Conservation (phyloP, 345 rosid genomes). For the Hevea brasiliensis region DNA sequence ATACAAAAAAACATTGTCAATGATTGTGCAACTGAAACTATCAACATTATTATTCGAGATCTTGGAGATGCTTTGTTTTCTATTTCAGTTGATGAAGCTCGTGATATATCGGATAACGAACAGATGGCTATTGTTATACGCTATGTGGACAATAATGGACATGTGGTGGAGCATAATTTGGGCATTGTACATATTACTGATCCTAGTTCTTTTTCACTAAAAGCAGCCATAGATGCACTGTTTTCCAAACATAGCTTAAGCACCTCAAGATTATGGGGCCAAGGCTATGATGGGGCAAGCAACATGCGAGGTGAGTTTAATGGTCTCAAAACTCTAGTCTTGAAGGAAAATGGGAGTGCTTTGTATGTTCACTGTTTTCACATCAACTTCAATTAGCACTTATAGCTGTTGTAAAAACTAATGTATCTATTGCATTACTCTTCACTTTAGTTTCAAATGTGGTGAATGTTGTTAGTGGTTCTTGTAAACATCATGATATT, state of each 20-base stretch:
- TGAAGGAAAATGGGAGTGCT: not conserved
- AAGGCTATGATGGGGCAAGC: not conserved
- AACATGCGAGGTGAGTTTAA: not conserved
- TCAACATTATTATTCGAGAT: no score
- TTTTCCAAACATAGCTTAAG: not conserved
- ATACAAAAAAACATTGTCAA: no score
- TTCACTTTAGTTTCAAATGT: not conserved
- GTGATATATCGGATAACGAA: no score
- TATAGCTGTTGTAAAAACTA: not conserved
- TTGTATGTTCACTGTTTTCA: not conserved
- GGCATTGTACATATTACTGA: no score
- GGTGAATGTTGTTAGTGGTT: not conserved
- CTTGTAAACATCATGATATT: no score
- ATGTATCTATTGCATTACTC: not conserved
- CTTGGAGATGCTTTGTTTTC: no score
- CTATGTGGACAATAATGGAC: no score
- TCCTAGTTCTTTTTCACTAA: not conserved
- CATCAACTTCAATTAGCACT: not conserved
- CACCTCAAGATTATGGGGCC: not conserved
- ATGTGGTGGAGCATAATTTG: no score
- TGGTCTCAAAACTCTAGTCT: not conserved
- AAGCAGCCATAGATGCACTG: not conserved
- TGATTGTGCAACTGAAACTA: no score
- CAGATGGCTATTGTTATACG: no score
- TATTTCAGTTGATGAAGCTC: no score